A percentile compares a stretch with the other conserved stretches of the same genome.
Evolutionary conservation across 306 rosid species (phyloP).

Genomic region (Comarum palustre): DNA sequence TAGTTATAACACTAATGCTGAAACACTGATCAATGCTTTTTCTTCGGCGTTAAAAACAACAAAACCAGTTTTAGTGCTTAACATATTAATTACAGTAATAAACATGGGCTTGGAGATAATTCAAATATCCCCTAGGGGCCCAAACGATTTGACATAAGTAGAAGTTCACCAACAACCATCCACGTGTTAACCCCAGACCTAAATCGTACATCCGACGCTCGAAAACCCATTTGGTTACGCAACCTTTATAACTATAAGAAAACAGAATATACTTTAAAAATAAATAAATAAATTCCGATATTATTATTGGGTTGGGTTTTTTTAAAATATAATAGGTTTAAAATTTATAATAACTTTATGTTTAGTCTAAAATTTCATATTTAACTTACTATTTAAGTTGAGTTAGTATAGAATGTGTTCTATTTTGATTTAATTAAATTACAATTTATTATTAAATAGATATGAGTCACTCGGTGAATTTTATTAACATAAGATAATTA

Average conservation of each 20-base stretch:
- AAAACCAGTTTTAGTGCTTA: no score
- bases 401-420: no score
- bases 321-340: neutral
- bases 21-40: neutral
- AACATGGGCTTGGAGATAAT: neutral
- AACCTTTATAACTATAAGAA: neutral
- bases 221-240: neutral
- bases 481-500: no score
- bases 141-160: neutral
- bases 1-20: no score
- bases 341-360: no score
- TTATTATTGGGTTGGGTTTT: neutral
- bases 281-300: neutral
- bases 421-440: no score
- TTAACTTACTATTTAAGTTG: neutral
- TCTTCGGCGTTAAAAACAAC: no score
- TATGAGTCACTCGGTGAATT: no score
- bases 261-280: neutral
- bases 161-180: neutral
- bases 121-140: neutral
- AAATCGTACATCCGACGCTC: neutral
- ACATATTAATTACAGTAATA: no score
- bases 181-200: slow-evolving; percentile 9
- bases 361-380: no score
- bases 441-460: no score